These are phyloP conservation scores for Carallia pectinifolia DNA, from an alignment of 345 rosid genomes.

Conservation along the genomic window DNA sequence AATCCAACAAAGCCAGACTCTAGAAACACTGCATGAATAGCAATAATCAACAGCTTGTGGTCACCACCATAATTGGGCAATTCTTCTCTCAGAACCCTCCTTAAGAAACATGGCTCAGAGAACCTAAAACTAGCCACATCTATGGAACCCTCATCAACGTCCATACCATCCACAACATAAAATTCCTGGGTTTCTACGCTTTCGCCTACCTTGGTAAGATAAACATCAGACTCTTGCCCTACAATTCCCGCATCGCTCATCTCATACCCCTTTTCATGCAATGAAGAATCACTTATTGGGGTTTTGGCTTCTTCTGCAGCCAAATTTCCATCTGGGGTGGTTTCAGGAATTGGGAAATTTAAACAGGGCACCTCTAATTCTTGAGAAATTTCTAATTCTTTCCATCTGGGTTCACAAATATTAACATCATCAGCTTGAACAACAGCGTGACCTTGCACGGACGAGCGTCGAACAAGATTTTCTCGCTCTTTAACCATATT, in stretches of 20 bases:
- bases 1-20: conserved; percentile 67
- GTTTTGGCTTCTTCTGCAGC: no score
- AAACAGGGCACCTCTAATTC: no score
- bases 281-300: neutral
- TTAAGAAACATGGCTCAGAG: conserved; percentile 58
- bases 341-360: no score
- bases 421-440: no score
- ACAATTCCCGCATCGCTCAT: no score
- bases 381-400: conserved; percentile 7
- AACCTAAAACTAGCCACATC: conserved; percentile 26
- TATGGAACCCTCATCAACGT: conserved; percentile 23
- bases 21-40: conserved; percentile 67
- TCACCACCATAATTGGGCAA: conserved; percentile 35
- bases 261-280: no score
- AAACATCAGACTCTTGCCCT: no score
- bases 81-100: conserved; percentile 51
- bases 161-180: conserved; percentile 18
- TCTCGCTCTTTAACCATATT: neutral
- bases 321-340: no score
- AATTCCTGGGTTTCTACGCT: neutral
- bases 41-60: conserved; percentile 42
- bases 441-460: no score
- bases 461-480: neutral
- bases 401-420: conserved; percentile 4
- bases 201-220: neutral